A percentile compares a stretch with the other conserved stretches of the same genome.
Conservation (phyloP, 306 rosid species). For the Fagus sylvatica region DNA sequence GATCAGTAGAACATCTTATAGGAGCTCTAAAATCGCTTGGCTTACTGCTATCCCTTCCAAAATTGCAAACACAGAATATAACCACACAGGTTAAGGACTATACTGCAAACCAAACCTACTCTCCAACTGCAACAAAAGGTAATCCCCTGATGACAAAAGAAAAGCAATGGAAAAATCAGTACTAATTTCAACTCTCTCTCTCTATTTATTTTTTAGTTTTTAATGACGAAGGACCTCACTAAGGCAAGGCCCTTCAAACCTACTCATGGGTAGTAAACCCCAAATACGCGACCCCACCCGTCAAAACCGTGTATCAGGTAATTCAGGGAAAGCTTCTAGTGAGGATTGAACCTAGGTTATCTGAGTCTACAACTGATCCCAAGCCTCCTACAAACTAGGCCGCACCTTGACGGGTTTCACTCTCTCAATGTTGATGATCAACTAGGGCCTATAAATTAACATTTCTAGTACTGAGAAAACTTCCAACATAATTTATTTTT, state of each 20-base stretch:
- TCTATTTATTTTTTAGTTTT: background rate
- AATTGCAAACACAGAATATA: background rate
- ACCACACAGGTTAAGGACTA: conserved; percentile 17
- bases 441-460: background rate
- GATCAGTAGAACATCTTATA: background rate
- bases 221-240: too few species aligned
- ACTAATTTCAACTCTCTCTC: conserved; percentile 21
- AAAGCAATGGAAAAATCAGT: conserved; percentile 17
- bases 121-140: conserved; percentile 57
- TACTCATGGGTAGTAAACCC: too few species aligned
- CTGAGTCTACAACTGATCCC: too few species aligned
- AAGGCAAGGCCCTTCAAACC: too few species aligned
- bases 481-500: background rate
- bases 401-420: too few species aligned
- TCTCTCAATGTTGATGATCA: conserved; percentile 18
- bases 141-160: conserved; percentile 51
- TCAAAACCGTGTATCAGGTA: too few species aligned
- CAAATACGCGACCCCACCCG: too few species aligned
- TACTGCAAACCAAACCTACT: conserved; percentile 39
- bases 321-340: too few species aligned
- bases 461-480: background rate
- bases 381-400: too few species aligned
- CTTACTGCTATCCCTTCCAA: background rate
- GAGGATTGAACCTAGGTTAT: too few species aligned
- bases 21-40: background rate